Evolutionary conservation across 139 green algal genomes (phyloP).

Genomic region (Auxenochlorella pyrenoidosa): DNA sequence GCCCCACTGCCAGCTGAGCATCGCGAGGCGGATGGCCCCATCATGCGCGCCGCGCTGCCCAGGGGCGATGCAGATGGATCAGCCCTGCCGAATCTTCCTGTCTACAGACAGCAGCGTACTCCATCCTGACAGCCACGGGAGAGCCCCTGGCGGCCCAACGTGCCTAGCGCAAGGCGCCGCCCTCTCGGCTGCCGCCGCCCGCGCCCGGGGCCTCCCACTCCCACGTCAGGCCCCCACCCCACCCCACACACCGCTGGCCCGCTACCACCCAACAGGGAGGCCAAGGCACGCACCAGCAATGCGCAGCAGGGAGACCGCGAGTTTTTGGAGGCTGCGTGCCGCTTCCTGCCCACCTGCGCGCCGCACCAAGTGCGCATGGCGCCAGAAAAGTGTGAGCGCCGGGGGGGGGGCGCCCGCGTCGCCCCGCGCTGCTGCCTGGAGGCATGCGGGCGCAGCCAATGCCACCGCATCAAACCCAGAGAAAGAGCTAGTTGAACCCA

Average conservation of each 20-base stretch:
- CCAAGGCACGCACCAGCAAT: slow-evolving; percentile 19
- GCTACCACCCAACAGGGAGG: slow-evolving; percentile 33
- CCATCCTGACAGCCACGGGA: neutral
- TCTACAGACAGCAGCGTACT: no score
- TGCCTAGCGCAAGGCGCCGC: no score
- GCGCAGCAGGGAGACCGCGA: slow-evolving; percentile 38
- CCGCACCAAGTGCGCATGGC: slow-evolving; percentile 63
- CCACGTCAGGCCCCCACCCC: neutral
- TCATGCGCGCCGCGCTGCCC: no score
- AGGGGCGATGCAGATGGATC: no score
- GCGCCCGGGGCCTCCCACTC: no score
- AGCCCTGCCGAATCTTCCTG: no score
- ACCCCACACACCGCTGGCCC: no score
- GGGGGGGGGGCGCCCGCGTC: neutral
- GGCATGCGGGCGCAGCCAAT: neutral
- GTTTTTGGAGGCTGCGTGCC: slow-evolving; percentile 50
- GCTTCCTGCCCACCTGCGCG: slow-evolving; percentile 64
- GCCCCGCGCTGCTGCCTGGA: neutral
- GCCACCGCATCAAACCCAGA: no score
- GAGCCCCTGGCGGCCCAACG: neutral
- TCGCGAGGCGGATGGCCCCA: no score
- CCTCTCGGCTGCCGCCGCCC: neutral
- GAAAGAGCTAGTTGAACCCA: no score
- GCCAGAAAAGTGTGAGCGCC: slow-evolving; percentile 67
- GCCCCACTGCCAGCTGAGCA: no score